phyloP scores from a whole-genome alignment of 1,284 basidiomycete genomes.

The Sanghuangporus sanghuang region DNA sequence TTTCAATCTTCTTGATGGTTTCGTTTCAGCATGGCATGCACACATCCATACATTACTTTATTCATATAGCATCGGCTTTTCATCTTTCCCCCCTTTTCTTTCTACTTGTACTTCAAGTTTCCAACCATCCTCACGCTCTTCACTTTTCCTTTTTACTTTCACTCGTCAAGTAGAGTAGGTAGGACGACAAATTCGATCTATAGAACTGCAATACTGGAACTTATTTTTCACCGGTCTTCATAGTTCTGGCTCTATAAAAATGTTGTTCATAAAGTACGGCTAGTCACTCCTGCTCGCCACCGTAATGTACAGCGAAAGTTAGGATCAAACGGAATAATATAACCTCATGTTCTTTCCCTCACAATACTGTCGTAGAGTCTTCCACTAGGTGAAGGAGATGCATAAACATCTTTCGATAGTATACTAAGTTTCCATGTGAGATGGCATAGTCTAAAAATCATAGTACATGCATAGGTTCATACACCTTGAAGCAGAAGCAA shows the following conservation, averaged over 20 bases:
- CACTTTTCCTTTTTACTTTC: background rate
- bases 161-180: background rate
- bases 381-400: too few species aligned
- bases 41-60: background rate
- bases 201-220: background rate
- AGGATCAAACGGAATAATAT: too few species aligned
- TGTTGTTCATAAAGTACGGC: background rate
- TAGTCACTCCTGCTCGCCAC: background rate
- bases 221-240: background rate
- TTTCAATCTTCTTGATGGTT: background rate
- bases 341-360: too few species aligned
- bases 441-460: background rate
- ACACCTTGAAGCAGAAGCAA: background rate
- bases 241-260: background rate
- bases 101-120: background rate
- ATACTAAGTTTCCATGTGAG: background rate
- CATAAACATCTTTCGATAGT: background rate
- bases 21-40: background rate
- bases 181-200: background rate
- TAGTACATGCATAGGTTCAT: background rate
- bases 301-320: too few species aligned
- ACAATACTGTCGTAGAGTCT: too few species aligned
- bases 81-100: background rate
- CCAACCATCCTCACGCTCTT: too few species aligned
- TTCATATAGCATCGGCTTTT: background rate